These are phyloP conservation scores for Tulasnella sp. DNA, from an alignment of 768 basidiomycete genomes.

Conservation along the genomic window DNA sequence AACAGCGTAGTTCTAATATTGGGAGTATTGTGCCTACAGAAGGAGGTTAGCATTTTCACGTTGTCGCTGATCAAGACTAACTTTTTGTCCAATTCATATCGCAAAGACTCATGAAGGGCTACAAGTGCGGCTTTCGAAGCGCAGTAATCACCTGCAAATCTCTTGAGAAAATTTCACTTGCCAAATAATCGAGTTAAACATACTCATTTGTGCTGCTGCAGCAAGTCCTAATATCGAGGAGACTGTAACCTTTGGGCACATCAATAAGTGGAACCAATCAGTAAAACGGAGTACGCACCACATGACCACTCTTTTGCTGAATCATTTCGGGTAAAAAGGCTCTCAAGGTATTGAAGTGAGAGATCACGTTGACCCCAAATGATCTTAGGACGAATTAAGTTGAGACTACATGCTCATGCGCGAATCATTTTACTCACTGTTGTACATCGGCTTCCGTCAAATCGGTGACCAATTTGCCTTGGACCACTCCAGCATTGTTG, in stretches of 20 bases:
- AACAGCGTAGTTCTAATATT: conserved; percentile 79
- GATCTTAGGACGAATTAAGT: conserved; percentile 41
- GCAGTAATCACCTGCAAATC: conserved; percentile 60
- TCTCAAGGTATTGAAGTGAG: conserved; percentile 87
- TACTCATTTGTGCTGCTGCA: conserved; percentile 66
- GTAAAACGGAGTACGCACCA: conserved; percentile 40
- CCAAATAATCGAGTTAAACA: conserved; percentile 23
- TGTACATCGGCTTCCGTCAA: conserved; percentile 61
- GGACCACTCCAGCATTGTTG: conserved; percentile 91
- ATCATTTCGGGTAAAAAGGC: conserved; percentile 88
- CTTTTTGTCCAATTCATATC: conserved; percentile 77
- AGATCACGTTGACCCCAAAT: conserved; percentile 73
- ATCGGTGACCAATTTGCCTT: conserved; percentile 78
- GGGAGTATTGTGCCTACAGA: conserved; percentile 50
- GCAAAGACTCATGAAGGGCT: conserved; percentile 67
- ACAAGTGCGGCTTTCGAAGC: conserved; percentile 88
- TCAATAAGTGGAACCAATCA: conserved; percentile 12
- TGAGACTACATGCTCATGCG: not conserved
- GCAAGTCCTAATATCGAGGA: conserved; percentile 61
- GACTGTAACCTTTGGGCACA: conserved; percentile 49
- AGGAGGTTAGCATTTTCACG: not conserved
- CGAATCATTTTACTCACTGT: conserved; percentile 39
- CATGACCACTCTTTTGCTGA: conserved; percentile 62
- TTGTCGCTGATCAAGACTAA: conserved; percentile 24
- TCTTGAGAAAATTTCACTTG: not conserved